phyloP scores from a whole-genome alignment of 768 basidiomycete genomes.

The Boletus tomentosulus region DNA sequence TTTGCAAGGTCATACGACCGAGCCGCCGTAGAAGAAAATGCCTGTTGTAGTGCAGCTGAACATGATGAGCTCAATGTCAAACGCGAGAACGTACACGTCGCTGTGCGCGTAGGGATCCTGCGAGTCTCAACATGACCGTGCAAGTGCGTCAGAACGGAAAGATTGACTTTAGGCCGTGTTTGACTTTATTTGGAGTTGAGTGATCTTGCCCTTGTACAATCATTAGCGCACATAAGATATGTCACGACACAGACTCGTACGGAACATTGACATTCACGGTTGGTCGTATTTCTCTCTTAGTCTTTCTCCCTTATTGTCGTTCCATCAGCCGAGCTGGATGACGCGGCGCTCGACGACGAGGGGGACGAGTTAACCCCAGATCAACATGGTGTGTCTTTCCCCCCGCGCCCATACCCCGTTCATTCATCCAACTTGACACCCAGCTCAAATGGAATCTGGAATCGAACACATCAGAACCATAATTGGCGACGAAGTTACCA shows the following conservation, averaged over 20 bases:
- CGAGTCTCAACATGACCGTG: slow-evolving; percentile 45
- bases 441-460: slow-evolving; percentile 67
- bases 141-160: neutral
- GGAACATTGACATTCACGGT: slow-evolving; percentile 82
- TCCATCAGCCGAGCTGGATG: slow-evolving; percentile 77
- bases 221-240: slow-evolving; percentile 27
- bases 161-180: slow-evolving; percentile 7
- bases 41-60: slow-evolving; percentile 32
- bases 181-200: slow-evolving; percentile 15
- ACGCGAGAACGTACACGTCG: slow-evolving; percentile 44
- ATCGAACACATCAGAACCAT: slow-evolving; percentile 63
- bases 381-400: slow-evolving; percentile 58
- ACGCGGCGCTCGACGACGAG: slow-evolving; percentile 72
- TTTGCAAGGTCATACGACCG: slow-evolving; percentile 65
- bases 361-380: slow-evolving; percentile 80
- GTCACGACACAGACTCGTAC: slow-evolving; percentile 90
- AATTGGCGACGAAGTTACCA: slow-evolving; percentile 60
- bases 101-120: slow-evolving; percentile 29
- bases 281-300: slow-evolving; percentile 1
- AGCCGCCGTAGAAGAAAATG: slow-evolving; percentile 58
- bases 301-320: neutral
- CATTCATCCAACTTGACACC: slow-evolving; percentile 11
- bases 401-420: neutral
- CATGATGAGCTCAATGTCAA: neutral
- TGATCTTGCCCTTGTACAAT: slow-evolving; percentile 3